These are phyloP conservation scores for Venturia aucupariae DNA, from an alignment of 2,329 filamentous ascomycete species.

Conservation along the genomic window DNA sequence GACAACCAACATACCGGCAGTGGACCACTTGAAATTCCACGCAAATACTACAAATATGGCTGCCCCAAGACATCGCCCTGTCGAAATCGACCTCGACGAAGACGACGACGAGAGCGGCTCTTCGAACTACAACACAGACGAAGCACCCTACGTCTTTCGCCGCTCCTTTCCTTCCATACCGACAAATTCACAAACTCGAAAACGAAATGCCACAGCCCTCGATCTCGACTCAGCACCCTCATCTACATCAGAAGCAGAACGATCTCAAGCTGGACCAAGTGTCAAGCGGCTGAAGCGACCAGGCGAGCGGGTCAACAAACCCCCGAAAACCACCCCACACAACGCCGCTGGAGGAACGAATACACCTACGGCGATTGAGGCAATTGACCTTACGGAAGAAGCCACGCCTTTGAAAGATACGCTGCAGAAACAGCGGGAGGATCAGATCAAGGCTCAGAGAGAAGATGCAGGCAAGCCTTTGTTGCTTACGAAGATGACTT, in stretches of 20 bases:
- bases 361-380: conserved; percentile 29
- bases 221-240: neutral
- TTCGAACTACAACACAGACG: neutral
- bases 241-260: neutral
- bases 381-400: conserved; percentile 42
- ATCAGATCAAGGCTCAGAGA: conserved; percentile 39
- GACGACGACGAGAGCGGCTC: neutral
- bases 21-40: neutral
- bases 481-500: conserved; percentile 42
- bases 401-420: conserved; percentile 33
- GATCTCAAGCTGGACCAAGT: neutral
- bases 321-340: neutral
- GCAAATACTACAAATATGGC: neutral
- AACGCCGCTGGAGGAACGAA: neutral
- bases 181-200: neutral
- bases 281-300: neutral
- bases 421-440: conserved; percentile 44
- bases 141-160: neutral
- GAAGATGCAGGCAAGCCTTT: conserved; percentile 28
- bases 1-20: neutral
- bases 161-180: conserved; percentile 4
- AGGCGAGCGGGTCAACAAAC: neutral
- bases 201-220: neutral
- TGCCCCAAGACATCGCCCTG: neutral
- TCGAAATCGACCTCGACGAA: neutral